Conservation (phyloP, 352 stramenopile genomes). For the Pythium phragmiticola region DNA sequence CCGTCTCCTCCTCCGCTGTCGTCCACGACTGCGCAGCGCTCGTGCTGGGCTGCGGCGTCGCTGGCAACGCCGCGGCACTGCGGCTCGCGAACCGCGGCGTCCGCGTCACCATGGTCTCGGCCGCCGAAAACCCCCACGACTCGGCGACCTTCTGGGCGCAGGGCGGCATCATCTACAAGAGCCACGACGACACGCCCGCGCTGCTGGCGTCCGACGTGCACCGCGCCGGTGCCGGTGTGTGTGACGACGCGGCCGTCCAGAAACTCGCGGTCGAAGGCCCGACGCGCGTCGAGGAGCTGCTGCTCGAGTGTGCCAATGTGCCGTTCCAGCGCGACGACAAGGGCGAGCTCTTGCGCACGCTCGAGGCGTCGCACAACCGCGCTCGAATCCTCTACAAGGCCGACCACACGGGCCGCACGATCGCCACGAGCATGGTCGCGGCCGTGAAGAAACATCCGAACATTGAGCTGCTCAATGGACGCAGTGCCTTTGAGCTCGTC, state of each 20-base stretch:
- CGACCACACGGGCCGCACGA: constrained; percentile 92
- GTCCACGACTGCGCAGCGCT: constrained; percentile 62
- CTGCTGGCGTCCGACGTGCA: constrained; percentile 90
- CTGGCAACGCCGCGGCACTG: constrained; percentile 70
- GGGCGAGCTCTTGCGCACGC: constrained; percentile 69
- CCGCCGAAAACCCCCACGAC: constrained; percentile 74
- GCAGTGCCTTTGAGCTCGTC: constrained; percentile 77
- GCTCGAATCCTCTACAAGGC: constrained; percentile 93
- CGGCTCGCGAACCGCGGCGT: constrained; percentile 73
- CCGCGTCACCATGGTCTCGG: constrained; percentile 78
- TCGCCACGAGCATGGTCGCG: constrained; percentile 88
- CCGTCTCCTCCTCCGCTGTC: constrained; percentile 26
- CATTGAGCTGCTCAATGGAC: constrained; percentile 72
- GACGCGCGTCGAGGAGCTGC: constrained; percentile 84
- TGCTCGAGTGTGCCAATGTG: constrained; percentile 86
- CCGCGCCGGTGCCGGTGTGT: constrained; percentile 87
- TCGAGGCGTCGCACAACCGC: constrained; percentile 92
- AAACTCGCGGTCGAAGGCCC: constrained; percentile 93
- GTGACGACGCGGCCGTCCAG: constrained; percentile 87
- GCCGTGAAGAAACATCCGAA: constrained; percentile 84
- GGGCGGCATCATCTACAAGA: constrained; percentile 95
- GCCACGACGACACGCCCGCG: constrained; percentile 80
- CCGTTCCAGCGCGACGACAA: constrained; percentile 85
- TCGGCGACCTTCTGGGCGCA: constrained; percentile 96
- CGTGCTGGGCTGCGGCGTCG: constrained; percentile 77